Evolutionary conservation across 2,329 filamentous ascomycete species (phyloP).

Genomic region (Pyrenophora tritici-repentis): DNA sequence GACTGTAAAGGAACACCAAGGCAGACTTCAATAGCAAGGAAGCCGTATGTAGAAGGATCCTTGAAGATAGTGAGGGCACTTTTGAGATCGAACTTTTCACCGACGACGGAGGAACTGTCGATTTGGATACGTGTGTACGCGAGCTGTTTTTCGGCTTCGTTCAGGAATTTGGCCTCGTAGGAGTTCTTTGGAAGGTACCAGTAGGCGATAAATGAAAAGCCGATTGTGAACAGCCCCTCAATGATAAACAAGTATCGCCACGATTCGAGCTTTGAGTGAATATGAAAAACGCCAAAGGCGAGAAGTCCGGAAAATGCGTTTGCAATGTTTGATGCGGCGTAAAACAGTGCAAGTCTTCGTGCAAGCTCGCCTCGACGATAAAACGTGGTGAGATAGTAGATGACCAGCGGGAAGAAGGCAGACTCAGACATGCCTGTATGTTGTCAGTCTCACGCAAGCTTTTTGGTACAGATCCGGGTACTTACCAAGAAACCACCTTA

Average conservation of each 20-base stretch:
- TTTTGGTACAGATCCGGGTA: not conserved
- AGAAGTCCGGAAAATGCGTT: slow-evolving; percentile 67
- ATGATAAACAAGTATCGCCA: slow-evolving; percentile 72
- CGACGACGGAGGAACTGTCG: slow-evolving; percentile 70
- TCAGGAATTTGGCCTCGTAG: slow-evolving; percentile 68
- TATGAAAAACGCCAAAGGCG: slow-evolving; percentile 65
- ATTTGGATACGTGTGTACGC: slow-evolving; percentile 76
- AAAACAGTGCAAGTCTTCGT: slow-evolving; percentile 72
- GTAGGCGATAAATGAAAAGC: slow-evolving; percentile 66
- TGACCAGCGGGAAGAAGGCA: slow-evolving; percentile 72
- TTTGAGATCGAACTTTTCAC: slow-evolving; percentile 59
- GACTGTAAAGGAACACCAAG: slow-evolving; percentile 64
- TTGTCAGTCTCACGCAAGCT: slow-evolving; percentile 9
- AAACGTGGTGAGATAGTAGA: slow-evolving; percentile 65
- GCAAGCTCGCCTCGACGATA: slow-evolving; percentile 74
- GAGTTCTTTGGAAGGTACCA: slow-evolving; percentile 71
- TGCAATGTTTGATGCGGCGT: slow-evolving; percentile 75
- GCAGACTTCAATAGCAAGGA: slow-evolving; percentile 63
- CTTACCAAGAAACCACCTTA: slow-evolving; percentile 69
- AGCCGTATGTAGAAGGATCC: slow-evolving; percentile 59
- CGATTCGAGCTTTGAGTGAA: slow-evolving; percentile 57
- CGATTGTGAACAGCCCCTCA: slow-evolving; percentile 62
- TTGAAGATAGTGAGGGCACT: slow-evolving; percentile 60
- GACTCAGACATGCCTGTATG: slow-evolving; percentile 61
- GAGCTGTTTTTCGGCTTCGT: slow-evolving; percentile 66